Evolutionary conservation across 768 basidiomycete genomes (phyloP), one percentile per base, ranked within the genome.

Genomic region (Hydnomerulius pinastri): DNA sequence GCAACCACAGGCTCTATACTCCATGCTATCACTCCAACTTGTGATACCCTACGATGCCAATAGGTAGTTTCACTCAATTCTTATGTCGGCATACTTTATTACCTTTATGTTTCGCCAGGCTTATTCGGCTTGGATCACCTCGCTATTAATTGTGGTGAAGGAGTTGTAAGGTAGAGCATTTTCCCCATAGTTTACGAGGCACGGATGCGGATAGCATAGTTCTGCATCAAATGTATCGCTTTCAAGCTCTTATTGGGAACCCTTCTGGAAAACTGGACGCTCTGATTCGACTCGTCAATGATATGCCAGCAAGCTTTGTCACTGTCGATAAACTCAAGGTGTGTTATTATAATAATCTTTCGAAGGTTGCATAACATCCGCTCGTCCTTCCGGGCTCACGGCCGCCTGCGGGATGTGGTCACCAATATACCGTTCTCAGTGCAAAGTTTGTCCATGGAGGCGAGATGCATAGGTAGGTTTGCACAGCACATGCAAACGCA

Each of bases 71-170:
- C 47, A 13, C 37, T 50, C 48, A n/a, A n/a, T 57, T 59, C 53
- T 55, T 65, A 57, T 55, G 54, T 55, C 58, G 48, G 46, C 29
- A 48, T 69, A 57, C 56, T 62, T 67, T 69, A 70, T 68, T 53
- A 47, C 59, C 48, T 38, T 54, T 51, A 58, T 66, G 63, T 51
- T 52, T 56, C 12, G 28, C 51, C 39, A 32, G 44, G 53, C 54
- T 64, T 48, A 40, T 49, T 48, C 44, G 53, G 41, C 25, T 50
- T 46, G 49, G 41, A 41, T 46, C 55, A 53, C 43, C 41, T 57
- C 44, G 21, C 41, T 54, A 44, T 46, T 55, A 48, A 55, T 57
- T 43, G 56, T 59, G 33, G n/a, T n/a, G n/a, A n/a, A n/a, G n/a
- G 40, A 25, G 28, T 51, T 46, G 48, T 59, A 50, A 55, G 39